Conservation (phyloP, 371 early-diverging fungal genomes). For the Rozella allomycis region DNA sequence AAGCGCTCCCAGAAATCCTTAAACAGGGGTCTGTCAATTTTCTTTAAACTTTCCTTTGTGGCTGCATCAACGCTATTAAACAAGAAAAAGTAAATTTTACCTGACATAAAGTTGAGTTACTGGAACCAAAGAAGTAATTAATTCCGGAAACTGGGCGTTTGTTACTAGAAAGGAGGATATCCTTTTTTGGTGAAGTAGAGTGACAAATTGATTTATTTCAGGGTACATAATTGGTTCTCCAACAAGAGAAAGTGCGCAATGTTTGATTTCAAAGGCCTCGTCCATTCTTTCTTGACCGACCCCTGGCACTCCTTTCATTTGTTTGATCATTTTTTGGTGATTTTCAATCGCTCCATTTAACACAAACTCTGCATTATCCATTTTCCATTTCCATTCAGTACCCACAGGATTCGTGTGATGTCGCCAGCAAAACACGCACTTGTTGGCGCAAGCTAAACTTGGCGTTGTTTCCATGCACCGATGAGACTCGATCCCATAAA, state of each 20-base stretch:
- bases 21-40: conserved; percentile 56
- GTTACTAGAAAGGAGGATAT: conserved; percentile 60
- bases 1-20: conserved; percentile 65
- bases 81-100: too few species aligned
- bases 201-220: conserved; percentile 55
- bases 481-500: conserved; percentile 42
- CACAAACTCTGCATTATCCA: conserved; percentile 45
- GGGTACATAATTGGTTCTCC: conserved; percentile 71
- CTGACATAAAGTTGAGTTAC: conserved; percentile 59
- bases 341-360: conserved; percentile 48
- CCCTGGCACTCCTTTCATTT: conserved; percentile 53
- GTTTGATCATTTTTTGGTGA: conserved; percentile 55
- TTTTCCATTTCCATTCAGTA: conserved; percentile 52
- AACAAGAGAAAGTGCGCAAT: conserved; percentile 40
- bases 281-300: conserved; percentile 48
- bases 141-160: conserved; percentile 57
- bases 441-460: conserved; percentile 54
- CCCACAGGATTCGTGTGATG: conserved; percentile 62
- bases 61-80: conserved; percentile 57
- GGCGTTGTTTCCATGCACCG: conserved; percentile 48
- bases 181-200: conserved; percentile 36
- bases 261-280: conserved; percentile 41
- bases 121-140: conserved; percentile 22
- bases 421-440: conserved; percentile 53
- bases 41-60: conserved; percentile 49